Evolutionary conservation across 2,329 filamentous ascomycete genomes (phyloP).

Genomic region (Stromatinia cepivora): DNA sequence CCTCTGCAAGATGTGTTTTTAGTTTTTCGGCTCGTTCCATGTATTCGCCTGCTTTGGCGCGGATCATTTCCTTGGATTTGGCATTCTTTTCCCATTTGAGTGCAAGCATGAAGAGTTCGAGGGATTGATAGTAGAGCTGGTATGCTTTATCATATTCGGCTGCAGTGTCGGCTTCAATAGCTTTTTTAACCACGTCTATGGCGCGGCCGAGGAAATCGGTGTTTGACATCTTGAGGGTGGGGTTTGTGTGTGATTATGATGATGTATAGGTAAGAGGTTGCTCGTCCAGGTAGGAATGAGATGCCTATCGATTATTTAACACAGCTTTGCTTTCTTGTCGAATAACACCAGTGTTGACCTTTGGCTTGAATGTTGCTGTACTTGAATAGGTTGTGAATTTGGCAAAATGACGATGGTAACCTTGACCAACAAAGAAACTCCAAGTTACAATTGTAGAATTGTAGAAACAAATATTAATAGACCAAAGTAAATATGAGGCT

Average conservation of each 20-base stretch:
- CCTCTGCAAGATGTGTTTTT: slow-evolving; percentile 81
- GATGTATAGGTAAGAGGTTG: background rate
- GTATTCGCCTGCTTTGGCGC: slow-evolving; percentile 91
- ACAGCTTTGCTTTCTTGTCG: background rate
- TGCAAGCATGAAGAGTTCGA: slow-evolving; percentile 98
- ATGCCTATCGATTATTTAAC: background rate
- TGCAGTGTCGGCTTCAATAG: slow-evolving; percentile 92
- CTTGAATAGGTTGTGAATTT: slow-evolving; percentile 7
- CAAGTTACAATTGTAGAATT: background rate
- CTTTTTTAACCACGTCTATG: slow-evolving; percentile 95
- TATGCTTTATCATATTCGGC: slow-evolving; percentile 98
- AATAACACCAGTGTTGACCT: background rate
- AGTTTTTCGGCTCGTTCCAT: slow-evolving; percentile 99
- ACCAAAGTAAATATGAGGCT: background rate
- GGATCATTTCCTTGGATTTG: slow-evolving; percentile 95
- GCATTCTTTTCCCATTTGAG: slow-evolving; percentile 99
- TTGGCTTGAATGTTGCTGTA: slow-evolving; percentile 2
- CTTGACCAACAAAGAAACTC: background rate
- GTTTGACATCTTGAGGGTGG: slow-evolving; percentile 70
- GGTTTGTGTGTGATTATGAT: slow-evolving; percentile 4
- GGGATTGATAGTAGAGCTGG: slow-evolving; percentile 89
- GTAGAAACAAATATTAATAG: background rate
- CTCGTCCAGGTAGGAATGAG: background rate
- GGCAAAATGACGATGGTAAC: background rate
- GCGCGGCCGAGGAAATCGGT: slow-evolving; percentile 96